Base-by-base conservation (phyloP, 768 basidiomycete genomes). In the Crassisporium funariophilum region DNA sequence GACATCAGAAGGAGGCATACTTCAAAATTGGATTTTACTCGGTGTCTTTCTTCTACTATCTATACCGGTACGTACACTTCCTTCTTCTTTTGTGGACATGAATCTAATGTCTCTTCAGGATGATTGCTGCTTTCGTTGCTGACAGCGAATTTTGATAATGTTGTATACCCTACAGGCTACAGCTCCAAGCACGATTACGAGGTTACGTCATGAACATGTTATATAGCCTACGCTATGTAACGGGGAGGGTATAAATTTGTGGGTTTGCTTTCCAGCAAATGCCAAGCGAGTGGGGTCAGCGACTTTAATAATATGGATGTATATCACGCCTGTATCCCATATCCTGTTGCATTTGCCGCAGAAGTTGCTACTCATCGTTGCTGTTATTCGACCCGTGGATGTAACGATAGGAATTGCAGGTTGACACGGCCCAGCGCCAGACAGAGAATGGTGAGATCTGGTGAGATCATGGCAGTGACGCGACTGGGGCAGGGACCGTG, bases 1-100 rank as follows among this genome's bases (percentile, higher is more conserved):
- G 79, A 44, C 95, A 98, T 71, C 98, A 98, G 77, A 98, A 92
- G 63, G 95, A 95, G 73, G 83, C 84, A 57, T 95, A 95, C 65
- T 79, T 94, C 72, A 95, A 95, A 72, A 86, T 95, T 41, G 93
- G 86, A 19, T 92, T 92, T 68, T 94, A 92, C 66, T 80, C 92
- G 56, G 73, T 92, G 43, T 91, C 90, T 41, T 91, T 90, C 76
- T 91, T 91, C 78, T 91, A 89, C 67, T 92, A 92, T 64, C 82
- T 92, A 55, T 92, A 92, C 67, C 79, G 88, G 91, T 91, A 55
- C 44, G 88, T 74, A 17, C 5, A 19, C 15, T 41, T 19, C 17
- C 23, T 23, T 9, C 1, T 38, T 31, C 22, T 7, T 6, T 15
- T 21, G 16, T 36, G n/a, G 29, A 23, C 1, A 13, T 22, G 22